Conservation (phyloP, 345 rosid species). For the Salix koriyanagi region DNA sequence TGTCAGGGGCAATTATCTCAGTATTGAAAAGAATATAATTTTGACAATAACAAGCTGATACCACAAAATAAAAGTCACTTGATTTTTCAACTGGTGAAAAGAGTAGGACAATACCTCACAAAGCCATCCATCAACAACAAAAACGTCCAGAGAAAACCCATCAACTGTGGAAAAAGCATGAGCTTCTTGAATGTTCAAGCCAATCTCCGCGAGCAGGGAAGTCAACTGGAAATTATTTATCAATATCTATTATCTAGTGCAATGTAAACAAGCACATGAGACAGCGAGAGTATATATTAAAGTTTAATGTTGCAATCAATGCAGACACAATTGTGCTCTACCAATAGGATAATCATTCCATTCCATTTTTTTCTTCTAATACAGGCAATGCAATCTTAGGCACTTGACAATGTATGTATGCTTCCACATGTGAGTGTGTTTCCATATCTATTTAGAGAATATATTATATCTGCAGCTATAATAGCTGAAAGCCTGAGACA, state of each 20-base stretch:
- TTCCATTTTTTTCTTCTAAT: too few species aligned
- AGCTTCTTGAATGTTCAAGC: constrained; percentile 89
- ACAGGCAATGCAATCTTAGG: background rate
- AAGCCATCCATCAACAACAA: constrained; percentile 95
- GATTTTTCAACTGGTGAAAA: background rate
- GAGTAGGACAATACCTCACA: constrained; percentile 52
- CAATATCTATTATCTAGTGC: constrained; percentile 6
- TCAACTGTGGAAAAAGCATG: constrained; percentile 91
- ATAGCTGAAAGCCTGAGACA: constrained; percentile 1
- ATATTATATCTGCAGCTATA: background rate
- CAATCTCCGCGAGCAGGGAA: constrained; percentile 83
- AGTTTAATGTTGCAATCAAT: background rate
- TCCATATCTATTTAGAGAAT: background rate
- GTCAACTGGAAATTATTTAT: constrained; percentile 53
- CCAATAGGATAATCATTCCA: too few species aligned
- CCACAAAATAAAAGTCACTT: background rate
- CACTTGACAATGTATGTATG: background rate
- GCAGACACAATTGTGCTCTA: background rate
- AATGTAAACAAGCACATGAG: background rate
- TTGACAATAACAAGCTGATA: background rate
- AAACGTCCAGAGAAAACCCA: constrained; percentile 90
- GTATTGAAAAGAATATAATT: background rate
- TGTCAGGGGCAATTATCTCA: background rate
- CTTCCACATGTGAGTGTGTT: background rate
- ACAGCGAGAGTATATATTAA: background rate